A percentile compares a stretch with the other conserved stretches of the same genome.
These are phyloP conservation scores for Saccharomycopsis schoenii DNA, from an alignment of 805 yeast genomes.

Conservation along the genomic window DNA sequence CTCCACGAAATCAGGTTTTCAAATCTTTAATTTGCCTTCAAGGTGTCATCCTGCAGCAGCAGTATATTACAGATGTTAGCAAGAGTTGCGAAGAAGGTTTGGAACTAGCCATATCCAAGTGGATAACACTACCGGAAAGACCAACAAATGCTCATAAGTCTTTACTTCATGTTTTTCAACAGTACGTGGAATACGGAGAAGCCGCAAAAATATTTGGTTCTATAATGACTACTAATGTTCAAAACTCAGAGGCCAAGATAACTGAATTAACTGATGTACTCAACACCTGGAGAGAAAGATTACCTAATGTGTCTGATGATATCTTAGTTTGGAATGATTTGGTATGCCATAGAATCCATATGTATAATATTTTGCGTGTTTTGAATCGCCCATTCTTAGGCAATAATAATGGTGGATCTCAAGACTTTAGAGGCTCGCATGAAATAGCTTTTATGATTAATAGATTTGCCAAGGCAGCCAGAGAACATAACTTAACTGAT, in stretches of 20 bases:
- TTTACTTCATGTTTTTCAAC: conserved; percentile 88
- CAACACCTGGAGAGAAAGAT: conserved; percentile 95
- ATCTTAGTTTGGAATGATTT: conserved; percentile 95
- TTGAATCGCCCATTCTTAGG: conserved; percentile 72
- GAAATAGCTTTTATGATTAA: conserved; percentile 99
- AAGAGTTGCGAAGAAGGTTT: conserved; percentile 91
- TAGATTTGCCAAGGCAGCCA: conserved; percentile 95
- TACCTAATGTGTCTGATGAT: conserved; percentile 96
- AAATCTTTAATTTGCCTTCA: conserved; percentile 90
- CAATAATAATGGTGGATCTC: conserved; percentile 53
- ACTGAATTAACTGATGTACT: conserved; percentile 90
- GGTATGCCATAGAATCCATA: conserved; percentile 97
- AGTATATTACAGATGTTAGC: conserved; percentile 74
- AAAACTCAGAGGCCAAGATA: conserved; percentile 81
- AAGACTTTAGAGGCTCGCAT: conserved; percentile 95
- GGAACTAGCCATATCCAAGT: conserved; percentile 80
- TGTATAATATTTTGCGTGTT: conserved; percentile 88
- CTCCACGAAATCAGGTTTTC: conserved; percentile 91
- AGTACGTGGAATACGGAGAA: conserved; percentile 93
- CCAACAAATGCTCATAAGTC: conserved; percentile 80
- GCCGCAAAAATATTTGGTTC: conserved; percentile 90
- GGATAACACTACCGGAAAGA: conserved; percentile 78
- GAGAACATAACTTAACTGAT: conserved; percentile 93
- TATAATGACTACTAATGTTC: conserved; percentile 80
- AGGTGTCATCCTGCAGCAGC: conserved; percentile 85